Base-by-base conservation (phyloP, 2,329 filamentous ascomycete genomes). In the Ambrosiella beaveri region DNA sequence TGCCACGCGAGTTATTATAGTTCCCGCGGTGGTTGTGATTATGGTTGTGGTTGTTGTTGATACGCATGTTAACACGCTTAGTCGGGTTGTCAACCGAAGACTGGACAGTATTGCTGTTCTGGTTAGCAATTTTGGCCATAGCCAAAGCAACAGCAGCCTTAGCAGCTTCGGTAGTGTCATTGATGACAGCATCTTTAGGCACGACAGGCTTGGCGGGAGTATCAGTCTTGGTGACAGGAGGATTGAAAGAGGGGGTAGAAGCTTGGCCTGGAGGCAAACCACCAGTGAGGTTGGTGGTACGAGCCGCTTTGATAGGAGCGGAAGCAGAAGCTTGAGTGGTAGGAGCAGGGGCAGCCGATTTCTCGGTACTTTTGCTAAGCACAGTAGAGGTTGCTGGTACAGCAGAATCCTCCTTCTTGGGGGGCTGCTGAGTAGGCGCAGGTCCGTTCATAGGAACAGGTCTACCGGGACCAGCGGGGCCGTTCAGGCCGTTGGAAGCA, bases 61-160 rank as follows among this genome's bases (percentile, higher is more conserved):
- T 72, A 59, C 85, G 78, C 85, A 90, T 88, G 60, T 85, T 82
- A 39, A 90, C 84, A 67, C 85, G 85, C 66, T 80, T 83, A 1
- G 84, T 81, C 60, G 90, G 68, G 63, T 88, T 88, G 63, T 89
- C 85, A 66, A 87, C 75, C 44, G 69, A 68, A 54, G 59, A 65
- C 19, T 17, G 15, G 38, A 19, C 9, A 19, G 13, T 15, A 40
- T 9, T 19, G n/a, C n/a, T 17, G 2, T 15, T 13, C 47, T 51
- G 47, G 19, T 64, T 63, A 11, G 65, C 64, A 37, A 90, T 75
- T 65, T 86, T 85, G 1, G 85, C 84, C 83, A 89, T 88, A 1
- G 86, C 86, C 45, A 84, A 80, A 56, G 85, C 85, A n/a, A 88
- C 86, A 7, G 86, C 86, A 37, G 84, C 85, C 64, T 82, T 84